These are phyloP conservation scores for Breviolum minutum DNA, from an alignment of 73 alveolate species.

Conservation along the genomic window DNA sequence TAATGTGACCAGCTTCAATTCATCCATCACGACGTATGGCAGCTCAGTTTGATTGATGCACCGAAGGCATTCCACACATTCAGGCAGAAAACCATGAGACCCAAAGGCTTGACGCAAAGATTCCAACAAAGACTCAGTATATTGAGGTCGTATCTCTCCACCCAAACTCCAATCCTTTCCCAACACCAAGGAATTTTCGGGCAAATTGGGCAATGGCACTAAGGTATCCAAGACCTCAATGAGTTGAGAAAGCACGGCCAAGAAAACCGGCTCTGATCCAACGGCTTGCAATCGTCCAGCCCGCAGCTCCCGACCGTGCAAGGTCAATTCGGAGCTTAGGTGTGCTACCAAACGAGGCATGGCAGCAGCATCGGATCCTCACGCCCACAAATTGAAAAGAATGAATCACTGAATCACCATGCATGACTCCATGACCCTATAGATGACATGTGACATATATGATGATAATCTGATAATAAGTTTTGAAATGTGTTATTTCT, in stretches of 20 bases:
- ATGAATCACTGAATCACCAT: not conserved
- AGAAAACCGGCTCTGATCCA: not conserved
- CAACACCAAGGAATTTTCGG: slow-evolving; percentile 6
- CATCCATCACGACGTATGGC: not conserved
- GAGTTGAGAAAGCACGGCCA: slow-evolving; percentile 27
- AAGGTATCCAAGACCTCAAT: slow-evolving; percentile 21
- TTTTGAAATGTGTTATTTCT: too few species aligned
- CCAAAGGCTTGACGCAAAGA: slow-evolving; percentile 27
- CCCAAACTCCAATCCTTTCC: not conserved
- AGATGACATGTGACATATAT: too few species aligned
- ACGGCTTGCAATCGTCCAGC: not conserved
- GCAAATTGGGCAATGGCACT: not conserved
- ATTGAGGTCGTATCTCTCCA: not conserved
- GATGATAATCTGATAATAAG: too few species aligned
- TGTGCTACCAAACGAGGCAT: not conserved
- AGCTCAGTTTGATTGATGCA: not conserved
- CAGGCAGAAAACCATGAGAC: slow-evolving; percentile 50
- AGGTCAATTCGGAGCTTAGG: slow-evolving; percentile 18
- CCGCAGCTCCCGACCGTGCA: slow-evolving; percentile 39
- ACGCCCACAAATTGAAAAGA: not conserved
- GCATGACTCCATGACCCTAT: too few species aligned
- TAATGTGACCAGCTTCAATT: not conserved
- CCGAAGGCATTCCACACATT: not conserved
- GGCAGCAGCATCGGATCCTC: not conserved
- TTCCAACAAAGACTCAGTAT: slow-evolving; percentile 29